Evolutionary conservation across 2,329 filamentous ascomycete genomes (phyloP).

Genomic region (Sphaerulina populicola): DNA sequence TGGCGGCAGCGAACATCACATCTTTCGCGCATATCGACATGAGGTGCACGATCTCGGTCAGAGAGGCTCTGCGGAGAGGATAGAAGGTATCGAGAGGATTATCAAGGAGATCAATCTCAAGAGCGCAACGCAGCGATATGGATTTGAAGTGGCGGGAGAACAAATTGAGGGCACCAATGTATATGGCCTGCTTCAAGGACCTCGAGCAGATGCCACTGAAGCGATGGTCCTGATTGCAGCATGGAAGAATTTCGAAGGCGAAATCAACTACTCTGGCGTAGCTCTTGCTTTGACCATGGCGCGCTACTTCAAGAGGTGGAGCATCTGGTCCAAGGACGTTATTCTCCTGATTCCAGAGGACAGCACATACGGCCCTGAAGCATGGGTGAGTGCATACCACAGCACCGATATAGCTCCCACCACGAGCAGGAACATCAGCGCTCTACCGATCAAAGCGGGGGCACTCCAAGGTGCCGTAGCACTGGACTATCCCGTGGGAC

Average conservation of each 20-base stretch:
- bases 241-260: constrained; percentile 72
- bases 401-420: constrained; percentile 66
- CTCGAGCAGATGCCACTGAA: constrained; percentile 90
- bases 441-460: constrained; percentile 81
- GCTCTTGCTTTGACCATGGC: constrained; percentile 77
- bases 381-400: constrained; percentile 97
- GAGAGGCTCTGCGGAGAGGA: constrained; percentile 34
- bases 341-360: constrained; percentile 85
- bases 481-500: constrained; percentile 70
- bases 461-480: constrained; percentile 86
- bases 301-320: constrained; percentile 96
- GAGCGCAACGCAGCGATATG: constrained; percentile 78
- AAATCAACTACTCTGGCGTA: constrained; percentile 78
- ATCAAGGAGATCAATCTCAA: constrained; percentile 75
- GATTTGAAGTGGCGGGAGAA: constrained; percentile 69
- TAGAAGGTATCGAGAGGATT: constrained; percentile 58
- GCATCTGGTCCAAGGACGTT: constrained; percentile 97
- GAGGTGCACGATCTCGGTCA: constrained; percentile 61
- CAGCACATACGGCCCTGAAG: constrained; percentile 81
- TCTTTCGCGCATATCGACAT: constrained; percentile 81
- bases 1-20: constrained; percentile 86
- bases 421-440: constrained; percentile 47
- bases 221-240: constrained; percentile 87
- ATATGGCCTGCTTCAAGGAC: constrained; percentile 87
- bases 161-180: constrained; percentile 75